These are phyloP conservation scores for Klebsormidium nitens DNA, from an alignment of 139 green algal genomes.

Conservation along the genomic window DNA sequence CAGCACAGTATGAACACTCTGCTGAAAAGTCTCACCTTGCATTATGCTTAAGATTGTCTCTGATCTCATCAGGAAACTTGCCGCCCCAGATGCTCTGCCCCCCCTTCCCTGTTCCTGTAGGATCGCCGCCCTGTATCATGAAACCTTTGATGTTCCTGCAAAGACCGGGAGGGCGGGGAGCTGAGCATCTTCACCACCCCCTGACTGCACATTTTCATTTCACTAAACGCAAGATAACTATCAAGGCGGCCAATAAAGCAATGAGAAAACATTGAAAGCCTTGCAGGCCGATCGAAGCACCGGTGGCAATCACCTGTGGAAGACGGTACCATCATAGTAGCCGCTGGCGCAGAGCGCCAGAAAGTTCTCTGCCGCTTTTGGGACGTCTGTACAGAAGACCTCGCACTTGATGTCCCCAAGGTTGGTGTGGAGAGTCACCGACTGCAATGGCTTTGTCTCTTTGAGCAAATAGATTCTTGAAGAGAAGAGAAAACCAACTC, in stretches of 20 bases:
- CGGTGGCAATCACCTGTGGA: conserved; percentile 58
- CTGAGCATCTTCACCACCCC: too few species aligned
- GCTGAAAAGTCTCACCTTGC: too few species aligned
- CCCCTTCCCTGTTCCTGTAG: conserved; percentile 88
- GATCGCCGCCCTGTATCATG: conserved; percentile 61
- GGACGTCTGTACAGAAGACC: conserved; percentile 82
- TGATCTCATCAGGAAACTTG: conserved; percentile 94
- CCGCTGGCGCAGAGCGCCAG: conserved; percentile 80
- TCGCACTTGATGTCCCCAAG: conserved; percentile 94
- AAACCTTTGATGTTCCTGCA: conserved; percentile 85
- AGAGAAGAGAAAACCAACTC: too few species aligned
- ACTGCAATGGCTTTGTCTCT: too few species aligned
- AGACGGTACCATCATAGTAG: conserved; percentile 88
- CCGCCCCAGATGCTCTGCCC: conserved; percentile 79
- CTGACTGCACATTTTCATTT: neutral
- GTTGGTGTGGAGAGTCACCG: conserved; percentile 93
- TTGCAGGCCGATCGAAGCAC: neutral
- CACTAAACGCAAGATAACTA: conserved; percentile 1
- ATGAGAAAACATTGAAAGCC: neutral
- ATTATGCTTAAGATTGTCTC: conserved; percentile 74
- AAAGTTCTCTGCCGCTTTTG: conserved; percentile 79
- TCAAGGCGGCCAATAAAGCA: neutral
- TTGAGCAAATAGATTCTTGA: too few species aligned
- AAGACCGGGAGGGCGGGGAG: neutral
- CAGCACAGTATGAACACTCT: too few species aligned